A percentile compares a stretch with the other conserved stretches of the same genome.
phyloP scores from a whole-genome alignment of 2,329 filamentous ascomycete genomes.

The Colletotrichum simmondsii region DNA sequence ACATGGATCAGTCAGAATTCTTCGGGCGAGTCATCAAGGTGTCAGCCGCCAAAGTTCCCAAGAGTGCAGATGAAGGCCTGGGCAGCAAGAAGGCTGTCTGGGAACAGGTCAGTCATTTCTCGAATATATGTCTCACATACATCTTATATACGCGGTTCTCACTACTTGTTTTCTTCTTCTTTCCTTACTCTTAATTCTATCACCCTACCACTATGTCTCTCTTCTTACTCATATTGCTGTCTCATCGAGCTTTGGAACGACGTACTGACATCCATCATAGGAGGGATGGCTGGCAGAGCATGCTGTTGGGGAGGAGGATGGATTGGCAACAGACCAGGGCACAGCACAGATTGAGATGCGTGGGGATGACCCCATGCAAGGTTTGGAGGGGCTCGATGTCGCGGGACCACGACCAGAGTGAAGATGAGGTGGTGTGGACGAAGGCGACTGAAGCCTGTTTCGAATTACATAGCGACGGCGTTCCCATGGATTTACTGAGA shows the following conservation, averaged over 20 bases:
- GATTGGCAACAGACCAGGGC: conserved; percentile 65
- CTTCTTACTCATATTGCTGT: background rate
- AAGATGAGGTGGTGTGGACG: conserved; percentile 44
- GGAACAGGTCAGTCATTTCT: conserved; percentile 80
- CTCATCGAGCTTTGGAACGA: background rate
- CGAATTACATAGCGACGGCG: conserved; percentile 58
- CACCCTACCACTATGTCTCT: background rate
- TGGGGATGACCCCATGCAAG: conserved; percentile 92
- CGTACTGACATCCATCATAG: conserved; percentile 56
- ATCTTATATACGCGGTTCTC: background rate
- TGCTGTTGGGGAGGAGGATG: conserved; percentile 85
- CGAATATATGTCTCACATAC: background rate
- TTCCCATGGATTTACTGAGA: conserved; percentile 42
- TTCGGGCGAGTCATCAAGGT: conserved; percentile 94
- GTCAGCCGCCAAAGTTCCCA: conserved; percentile 89
- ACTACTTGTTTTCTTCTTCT: background rate
- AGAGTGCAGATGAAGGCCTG: conserved; percentile 86
- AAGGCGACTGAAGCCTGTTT: conserved; percentile 34
- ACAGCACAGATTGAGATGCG: conserved; percentile 62
- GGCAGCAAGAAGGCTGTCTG: conserved; percentile 95
- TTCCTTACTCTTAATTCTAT: background rate
- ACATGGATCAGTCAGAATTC: conserved; percentile 97
- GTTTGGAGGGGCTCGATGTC: conserved; percentile 90
- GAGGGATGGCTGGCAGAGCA: conserved; percentile 94
- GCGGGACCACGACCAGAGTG: conserved; percentile 87